Conservation (phyloP, 352 stramenopile genomes). For the Pythium coloratum region DNA sequence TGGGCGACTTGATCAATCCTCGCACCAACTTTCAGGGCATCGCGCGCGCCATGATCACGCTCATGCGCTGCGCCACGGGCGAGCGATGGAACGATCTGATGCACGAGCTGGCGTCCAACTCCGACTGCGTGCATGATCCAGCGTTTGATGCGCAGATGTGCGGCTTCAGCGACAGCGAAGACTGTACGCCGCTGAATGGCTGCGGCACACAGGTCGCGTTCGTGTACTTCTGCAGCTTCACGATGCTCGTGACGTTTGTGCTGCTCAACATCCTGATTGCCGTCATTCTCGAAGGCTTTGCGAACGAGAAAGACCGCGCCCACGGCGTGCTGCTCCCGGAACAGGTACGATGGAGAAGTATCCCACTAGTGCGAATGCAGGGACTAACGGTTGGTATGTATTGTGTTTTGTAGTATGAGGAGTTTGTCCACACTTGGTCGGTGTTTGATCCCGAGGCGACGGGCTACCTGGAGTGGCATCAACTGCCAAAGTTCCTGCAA, state of each 20-base stretch:
- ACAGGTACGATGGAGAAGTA: constrained; percentile 51
- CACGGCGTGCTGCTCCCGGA: constrained; percentile 46
- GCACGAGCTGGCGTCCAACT: constrained; percentile 73
- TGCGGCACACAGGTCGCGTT: constrained; percentile 71
- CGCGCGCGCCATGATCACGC: constrained; percentile 60
- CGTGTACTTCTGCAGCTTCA: constrained; percentile 88
- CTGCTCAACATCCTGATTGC: constrained; percentile 93
- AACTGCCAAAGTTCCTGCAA: constrained; percentile 63
- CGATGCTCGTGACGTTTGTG: constrained; percentile 86
- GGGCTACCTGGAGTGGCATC: constrained; percentile 66
- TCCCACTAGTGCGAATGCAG: not conserved
- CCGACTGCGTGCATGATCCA: constrained; percentile 47
- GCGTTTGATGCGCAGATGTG: constrained; percentile 56
- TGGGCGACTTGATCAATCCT: constrained; percentile 61
- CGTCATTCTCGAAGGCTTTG: constrained; percentile 90
- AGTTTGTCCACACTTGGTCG: constrained; percentile 75
- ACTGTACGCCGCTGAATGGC: constrained; percentile 62
- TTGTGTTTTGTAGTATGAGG: constrained; percentile 61
- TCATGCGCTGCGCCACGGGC: constrained; percentile 88
- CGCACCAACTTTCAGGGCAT: constrained; percentile 89
- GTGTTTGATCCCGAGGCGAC: constrained; percentile 80
- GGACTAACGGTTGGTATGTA: too few relatives aligned
- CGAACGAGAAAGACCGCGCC: constrained; percentile 45
- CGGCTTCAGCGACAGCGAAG: constrained; percentile 45
- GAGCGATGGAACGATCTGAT: constrained; percentile 93